Percentiles rank a stretch among this genome's conserved stretches.
phyloP scores from a whole-genome alignment of 2,329 filamentous ascomycete genomes.

The Talaromyces funiculosus region DNA sequence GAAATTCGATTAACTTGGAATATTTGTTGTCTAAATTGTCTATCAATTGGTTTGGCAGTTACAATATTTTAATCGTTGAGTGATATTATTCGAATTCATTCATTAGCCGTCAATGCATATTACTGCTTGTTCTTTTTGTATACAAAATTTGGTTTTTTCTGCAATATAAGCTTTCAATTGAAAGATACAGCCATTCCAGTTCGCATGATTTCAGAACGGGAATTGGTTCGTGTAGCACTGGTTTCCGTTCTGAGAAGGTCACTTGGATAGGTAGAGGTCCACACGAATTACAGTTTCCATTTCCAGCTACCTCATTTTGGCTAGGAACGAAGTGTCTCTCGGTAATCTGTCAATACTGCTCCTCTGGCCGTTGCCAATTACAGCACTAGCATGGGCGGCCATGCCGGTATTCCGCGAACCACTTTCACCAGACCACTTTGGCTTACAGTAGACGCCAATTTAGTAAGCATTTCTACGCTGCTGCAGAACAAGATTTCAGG shows the following conservation, averaged over 20 bases:
- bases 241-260: not conserved
- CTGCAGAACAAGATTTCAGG: not conserved
- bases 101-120: not conserved
- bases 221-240: not conserved
- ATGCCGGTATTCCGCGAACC: constrained; percentile 1
- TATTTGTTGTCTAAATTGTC: not conserved
- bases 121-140: not conserved
- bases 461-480: not conserved
- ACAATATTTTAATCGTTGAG: not conserved
- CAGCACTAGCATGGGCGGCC: not conserved
- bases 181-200: too few species aligned
- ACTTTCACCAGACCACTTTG: not conserved
- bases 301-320: not conserved
- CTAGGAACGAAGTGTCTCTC: not conserved
- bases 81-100: too few species aligned
- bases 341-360: not conserved
- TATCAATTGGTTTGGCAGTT: not conserved
- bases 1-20: not conserved
- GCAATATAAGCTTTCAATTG: not conserved
- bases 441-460: not conserved
- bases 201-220: not conserved
- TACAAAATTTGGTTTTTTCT: not conserved
- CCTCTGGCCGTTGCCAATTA: not conserved
- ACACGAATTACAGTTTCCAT: not conserved
- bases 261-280: not conserved